Conservation (phyloP, 2,329 filamentous ascomycete genomes). For the Colletotrichum lupini region DNA sequence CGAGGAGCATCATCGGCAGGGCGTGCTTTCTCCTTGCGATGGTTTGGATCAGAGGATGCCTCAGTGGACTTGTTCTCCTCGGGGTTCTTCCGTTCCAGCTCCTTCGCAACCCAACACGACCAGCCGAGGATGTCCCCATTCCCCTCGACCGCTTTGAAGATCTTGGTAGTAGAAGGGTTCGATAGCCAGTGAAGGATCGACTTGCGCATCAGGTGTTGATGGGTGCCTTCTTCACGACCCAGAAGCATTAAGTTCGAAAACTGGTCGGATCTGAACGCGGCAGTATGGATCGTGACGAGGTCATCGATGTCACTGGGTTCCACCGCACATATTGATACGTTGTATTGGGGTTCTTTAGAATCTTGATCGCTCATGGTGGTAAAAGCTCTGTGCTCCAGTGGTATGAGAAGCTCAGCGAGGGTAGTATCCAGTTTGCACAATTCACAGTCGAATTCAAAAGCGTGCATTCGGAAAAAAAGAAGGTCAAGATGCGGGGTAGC, state of each 20-base stretch:
- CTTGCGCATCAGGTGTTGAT: conserved; percentile 3
- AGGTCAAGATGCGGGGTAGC: neutral
- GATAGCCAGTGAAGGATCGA: conserved; percentile 7
- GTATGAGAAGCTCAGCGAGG: neutral
- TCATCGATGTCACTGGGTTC: neutral
- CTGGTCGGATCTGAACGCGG: conserved; percentile 13
- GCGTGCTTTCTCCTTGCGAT: neutral
- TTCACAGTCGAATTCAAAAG: neutral
- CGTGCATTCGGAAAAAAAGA: neutral
- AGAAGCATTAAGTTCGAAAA: conserved; percentile 29
- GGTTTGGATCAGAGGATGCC: too few relatives aligned
- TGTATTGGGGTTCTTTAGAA: neutral
- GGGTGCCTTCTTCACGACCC: conserved; percentile 3
- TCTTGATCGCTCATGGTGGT: neutral
- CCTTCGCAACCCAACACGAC: conserved; percentile 18
- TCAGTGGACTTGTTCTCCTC: neutral
- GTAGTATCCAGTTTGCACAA: too few relatives aligned
- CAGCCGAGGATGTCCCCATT: conserved; percentile 3
- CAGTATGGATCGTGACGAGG: conserved; percentile 6
- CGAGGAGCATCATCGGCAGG: neutral
- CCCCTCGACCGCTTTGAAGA: conserved; percentile 2
- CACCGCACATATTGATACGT: neutral
- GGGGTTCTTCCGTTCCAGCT: neutral
- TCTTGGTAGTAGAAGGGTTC: neutral
- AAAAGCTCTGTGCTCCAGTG: neutral